A percentile compares a stretch with the other conserved stretches of the same genome.
phyloP scores from a whole-genome alignment of 257 asterid genomes.

The Solanum tarijense region DNA sequence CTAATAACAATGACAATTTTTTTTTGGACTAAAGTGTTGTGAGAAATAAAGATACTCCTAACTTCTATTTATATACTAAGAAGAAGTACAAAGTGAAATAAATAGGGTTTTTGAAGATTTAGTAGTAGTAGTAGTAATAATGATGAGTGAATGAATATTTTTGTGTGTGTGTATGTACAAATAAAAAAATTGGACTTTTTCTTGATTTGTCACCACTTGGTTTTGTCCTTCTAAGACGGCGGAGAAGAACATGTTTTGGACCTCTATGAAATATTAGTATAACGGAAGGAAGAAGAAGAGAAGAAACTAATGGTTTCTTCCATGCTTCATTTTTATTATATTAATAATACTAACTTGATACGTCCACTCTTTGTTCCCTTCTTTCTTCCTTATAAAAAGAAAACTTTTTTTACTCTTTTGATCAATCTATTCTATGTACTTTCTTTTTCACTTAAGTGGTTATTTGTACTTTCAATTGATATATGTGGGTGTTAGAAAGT shows the following conservation, averaged over 20 bases:
- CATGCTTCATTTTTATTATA: background rate
- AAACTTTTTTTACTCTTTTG: background rate
- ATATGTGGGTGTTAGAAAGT: background rate
- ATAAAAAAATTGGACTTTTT: background rate
- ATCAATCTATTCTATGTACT: background rate
- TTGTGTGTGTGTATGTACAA: background rate
- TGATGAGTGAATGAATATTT: background rate
- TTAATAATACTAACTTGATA: background rate
- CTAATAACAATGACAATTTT: background rate
- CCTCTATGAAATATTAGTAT: background rate
- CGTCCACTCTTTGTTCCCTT: background rate
- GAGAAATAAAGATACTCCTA: background rate
- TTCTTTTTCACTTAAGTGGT: background rate
- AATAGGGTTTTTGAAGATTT: background rate
- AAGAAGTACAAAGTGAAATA: background rate
- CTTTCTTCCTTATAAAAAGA: background rate
- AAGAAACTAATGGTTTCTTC: background rate
- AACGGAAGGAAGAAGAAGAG: background rate
- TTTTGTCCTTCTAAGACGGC: background rate
- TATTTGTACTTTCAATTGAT: background rate
- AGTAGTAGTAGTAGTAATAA: background rate
- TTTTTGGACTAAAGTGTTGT: background rate
- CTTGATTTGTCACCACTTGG: background rate
- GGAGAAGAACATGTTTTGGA: background rate
- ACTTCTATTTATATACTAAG: background rate